A percentile compares a stretch with the other conserved stretches of the same genome.
Conservation (phyloP, 495 filamentous ascomycete species). For the Hyaloscypha hepaticicola region DNA sequence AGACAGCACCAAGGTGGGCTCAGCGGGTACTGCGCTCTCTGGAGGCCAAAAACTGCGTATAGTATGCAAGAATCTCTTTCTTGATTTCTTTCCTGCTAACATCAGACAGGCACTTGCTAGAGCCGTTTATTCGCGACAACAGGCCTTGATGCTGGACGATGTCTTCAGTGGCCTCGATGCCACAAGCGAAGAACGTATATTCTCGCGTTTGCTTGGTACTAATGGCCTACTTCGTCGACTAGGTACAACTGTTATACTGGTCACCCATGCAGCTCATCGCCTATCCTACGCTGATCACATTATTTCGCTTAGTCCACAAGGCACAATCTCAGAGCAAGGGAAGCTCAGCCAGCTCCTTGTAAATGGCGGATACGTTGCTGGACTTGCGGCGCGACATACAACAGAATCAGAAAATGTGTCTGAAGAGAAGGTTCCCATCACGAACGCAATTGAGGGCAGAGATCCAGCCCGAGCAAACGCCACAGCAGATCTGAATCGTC, state of each 20-base stretch:
- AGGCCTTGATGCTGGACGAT: slow-evolving; percentile 26
- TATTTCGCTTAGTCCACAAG: slow-evolving; percentile 45
- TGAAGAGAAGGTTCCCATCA: background rate
- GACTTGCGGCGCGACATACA: slow-evolving; percentile 33
- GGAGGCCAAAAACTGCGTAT: slow-evolving; percentile 60
- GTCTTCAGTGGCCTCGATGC: slow-evolving; percentile 28
- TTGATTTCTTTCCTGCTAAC: background rate
- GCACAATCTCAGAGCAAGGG: slow-evolving; percentile 50
- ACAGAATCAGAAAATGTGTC: slow-evolving; percentile 1
- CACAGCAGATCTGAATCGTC: slow-evolving; percentile 20
- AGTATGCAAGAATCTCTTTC: slow-evolving; percentile 33
- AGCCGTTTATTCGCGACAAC: slow-evolving; percentile 16
- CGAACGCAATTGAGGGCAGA: slow-evolving; percentile 1
- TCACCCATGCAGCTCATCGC: slow-evolving; percentile 40
- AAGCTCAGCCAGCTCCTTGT: slow-evolving; percentile 44
- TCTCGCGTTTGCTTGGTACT: slow-evolving; percentile 1
- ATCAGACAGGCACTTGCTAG: slow-evolving; percentile 26
- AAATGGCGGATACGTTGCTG: slow-evolving; percentile 48
- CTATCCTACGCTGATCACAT: slow-evolving; percentile 53
- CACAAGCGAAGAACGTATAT: slow-evolving; percentile 8
- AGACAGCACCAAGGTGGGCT: slow-evolving; percentile 53
- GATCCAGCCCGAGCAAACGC: slow-evolving; percentile 30
- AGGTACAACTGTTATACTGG: slow-evolving; percentile 51
- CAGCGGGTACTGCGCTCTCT: slow-evolving; percentile 54
- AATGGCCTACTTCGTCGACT: background rate